phyloP scores from a whole-genome alignment of 768 basidiomycete genomes.

The Gloeopeniophorella convolvens region DNA sequence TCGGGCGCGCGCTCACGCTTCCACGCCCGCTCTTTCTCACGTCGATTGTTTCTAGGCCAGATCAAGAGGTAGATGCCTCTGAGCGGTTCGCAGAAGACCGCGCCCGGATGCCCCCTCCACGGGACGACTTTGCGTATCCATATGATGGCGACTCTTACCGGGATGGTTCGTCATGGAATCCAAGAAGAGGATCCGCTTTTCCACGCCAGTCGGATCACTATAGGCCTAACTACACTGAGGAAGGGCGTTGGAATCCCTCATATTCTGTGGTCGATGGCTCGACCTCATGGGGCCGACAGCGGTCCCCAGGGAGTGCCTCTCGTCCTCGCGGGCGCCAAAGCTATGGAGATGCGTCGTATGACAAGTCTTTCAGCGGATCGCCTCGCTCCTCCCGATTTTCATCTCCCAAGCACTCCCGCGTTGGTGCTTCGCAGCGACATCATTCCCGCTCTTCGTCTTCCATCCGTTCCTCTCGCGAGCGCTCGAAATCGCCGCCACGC shows the following conservation, averaged over 20 bases:
- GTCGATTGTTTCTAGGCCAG: conserved; percentile 6
- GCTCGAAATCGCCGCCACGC: conserved; percentile 27
- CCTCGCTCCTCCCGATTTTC: conserved; percentile 16
- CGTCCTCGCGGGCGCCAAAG: conserved; percentile 13
- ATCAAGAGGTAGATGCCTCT: conserved; percentile 7
- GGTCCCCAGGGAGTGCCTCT: conserved; percentile 8
- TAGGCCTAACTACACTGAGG: conserved; percentile 38
- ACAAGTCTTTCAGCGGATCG: conserved; percentile 13
- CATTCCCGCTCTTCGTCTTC: conserved; percentile 26
- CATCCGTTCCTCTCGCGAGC: conserved; percentile 29
- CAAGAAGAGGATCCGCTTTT: conserved; percentile 35
- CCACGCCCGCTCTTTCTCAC: conserved; percentile 7
- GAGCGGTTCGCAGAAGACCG: conserved; percentile 16
- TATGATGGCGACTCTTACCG: conserved; percentile 50
- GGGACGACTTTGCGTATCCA: conserved; percentile 31
- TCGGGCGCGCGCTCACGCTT: background rate
- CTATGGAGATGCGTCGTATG: conserved; percentile 15
- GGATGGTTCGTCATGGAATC: conserved; percentile 27
- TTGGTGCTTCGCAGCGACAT: conserved; percentile 9
- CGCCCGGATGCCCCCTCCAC: conserved; percentile 12
- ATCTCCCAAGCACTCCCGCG: conserved; percentile 21
- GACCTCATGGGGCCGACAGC: conserved; percentile 6
- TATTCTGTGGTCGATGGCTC: conserved; percentile 27
- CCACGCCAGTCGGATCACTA: conserved; percentile 41
- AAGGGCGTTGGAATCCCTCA: conserved; percentile 28